Percentiles rank a stretch among this genome's conserved stretches.
These are phyloP conservation scores for Chlamydomonas incerta DNA, from an alignment of 139 green algal genomes.

Conservation along the genomic window DNA sequence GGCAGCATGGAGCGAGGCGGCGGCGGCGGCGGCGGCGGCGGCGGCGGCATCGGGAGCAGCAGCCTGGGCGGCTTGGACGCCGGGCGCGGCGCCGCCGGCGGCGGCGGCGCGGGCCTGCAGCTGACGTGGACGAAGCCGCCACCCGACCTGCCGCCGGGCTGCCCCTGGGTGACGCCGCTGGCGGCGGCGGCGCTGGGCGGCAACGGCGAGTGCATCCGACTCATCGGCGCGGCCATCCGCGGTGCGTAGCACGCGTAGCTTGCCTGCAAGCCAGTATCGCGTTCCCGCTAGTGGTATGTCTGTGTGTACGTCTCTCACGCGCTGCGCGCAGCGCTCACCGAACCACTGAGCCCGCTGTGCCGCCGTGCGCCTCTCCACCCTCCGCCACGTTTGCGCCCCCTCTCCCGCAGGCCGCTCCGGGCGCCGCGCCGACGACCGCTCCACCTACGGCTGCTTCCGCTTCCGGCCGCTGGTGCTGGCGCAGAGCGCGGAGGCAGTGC, in stretches of 20 bases:
- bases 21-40: no score
- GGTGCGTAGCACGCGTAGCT: not conserved
- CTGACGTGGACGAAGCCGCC: slow-evolving; percentile 9
- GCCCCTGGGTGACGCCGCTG: slow-evolving; percentile 41
- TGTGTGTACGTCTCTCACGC: no score
- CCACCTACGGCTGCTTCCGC: slow-evolving; percentile 26
- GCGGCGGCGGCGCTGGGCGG: slow-evolving; percentile 20
- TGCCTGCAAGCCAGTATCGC: not conserved
- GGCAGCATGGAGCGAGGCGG: no score
- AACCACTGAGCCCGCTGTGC: no score
- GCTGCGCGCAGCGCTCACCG: no score
- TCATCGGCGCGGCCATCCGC: not conserved
- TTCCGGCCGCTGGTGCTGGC: slow-evolving; percentile 26
- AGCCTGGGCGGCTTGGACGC: no score
- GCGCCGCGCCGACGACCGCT: not conserved
- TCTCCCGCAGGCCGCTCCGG: not conserved
- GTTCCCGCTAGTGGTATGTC: no score
- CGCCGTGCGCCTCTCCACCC: no score
- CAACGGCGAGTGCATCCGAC: slow-evolving; percentile 33
- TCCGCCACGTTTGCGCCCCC: no score
- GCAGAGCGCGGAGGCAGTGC: slow-evolving; percentile 1
- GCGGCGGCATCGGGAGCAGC: no score
- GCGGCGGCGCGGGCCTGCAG: no score
- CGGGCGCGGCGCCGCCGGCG: no score
- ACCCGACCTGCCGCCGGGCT: slow-evolving; percentile 9